phyloP scores from a whole-genome alignment of 148 eudicot genomes.

The Oxyria digyna region DNA sequence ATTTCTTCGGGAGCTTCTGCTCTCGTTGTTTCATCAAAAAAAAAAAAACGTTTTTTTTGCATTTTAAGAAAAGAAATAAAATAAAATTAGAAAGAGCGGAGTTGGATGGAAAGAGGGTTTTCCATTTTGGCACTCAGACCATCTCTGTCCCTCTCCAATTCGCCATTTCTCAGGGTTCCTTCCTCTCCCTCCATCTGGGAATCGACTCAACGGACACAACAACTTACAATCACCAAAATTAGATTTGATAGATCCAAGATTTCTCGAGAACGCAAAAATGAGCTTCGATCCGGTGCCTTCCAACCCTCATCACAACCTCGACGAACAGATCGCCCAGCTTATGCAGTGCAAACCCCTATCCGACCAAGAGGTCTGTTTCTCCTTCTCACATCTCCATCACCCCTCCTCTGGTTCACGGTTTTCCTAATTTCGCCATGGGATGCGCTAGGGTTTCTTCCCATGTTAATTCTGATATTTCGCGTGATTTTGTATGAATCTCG shows the following conservation, averaged over 20 bases:
- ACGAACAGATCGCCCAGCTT: conserved; percentile 76
- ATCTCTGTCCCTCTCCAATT: conserved; percentile 10
- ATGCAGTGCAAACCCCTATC: conserved; percentile 93
- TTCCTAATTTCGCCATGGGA: not conserved
- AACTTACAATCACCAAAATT: conserved; percentile 4
- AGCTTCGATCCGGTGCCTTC: conserved; percentile 56
- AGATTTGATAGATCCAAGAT: conserved; percentile 8
- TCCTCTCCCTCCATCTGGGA: not conserved
- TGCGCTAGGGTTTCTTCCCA: conserved; percentile 1
- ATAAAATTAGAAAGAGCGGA: conserved; percentile 4
- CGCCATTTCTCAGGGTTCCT: not conserved
- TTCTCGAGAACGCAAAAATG: conserved; percentile 28
- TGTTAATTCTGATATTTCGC: not conserved
- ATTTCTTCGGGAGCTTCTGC: too few species aligned
- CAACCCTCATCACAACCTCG: conserved; percentile 53
- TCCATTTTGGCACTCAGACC: conserved; percentile 11
- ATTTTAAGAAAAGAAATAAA: not conserved
- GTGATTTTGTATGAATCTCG: conserved; percentile 1
- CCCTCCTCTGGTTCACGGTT: not conserved
- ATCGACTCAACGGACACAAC: conserved; percentile 9
- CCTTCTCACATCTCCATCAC: conserved; percentile 4
- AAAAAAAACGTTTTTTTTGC: too few species aligned
- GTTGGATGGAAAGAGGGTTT: conserved; percentile 20
- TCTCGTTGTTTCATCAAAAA: too few species aligned
- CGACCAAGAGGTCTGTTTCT: conserved; percentile 46